A percentile compares a stretch with the other conserved stretches of the same genome.
Evolutionary conservation across 2,329 filamentous ascomycete species (phyloP).

Genomic region (Aspergillus ustus): DNA sequence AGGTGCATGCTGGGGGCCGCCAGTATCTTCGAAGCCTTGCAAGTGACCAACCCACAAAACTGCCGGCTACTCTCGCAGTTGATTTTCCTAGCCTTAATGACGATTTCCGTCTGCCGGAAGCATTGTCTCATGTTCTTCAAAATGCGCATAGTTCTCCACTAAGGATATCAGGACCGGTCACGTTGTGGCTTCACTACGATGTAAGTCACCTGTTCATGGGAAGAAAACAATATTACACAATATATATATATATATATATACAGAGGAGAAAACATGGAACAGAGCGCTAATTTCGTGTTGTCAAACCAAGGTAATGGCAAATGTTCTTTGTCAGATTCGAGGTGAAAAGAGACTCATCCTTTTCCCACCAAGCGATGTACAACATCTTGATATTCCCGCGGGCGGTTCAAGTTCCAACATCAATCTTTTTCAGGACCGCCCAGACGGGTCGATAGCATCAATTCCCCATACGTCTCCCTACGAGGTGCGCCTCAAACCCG

Average conservation of each 20-base stretch:
- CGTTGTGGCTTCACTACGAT: constrained; percentile 91
- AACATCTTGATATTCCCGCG: constrained; percentile 70
- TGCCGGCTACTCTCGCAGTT: constrained; percentile 68
- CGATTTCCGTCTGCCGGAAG: constrained; percentile 72
- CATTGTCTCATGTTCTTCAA: constrained; percentile 63
- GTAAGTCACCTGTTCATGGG: constrained; percentile 43
- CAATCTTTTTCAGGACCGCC: constrained; percentile 64
- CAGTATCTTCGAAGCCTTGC: constrained; percentile 83
- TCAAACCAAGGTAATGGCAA: constrained; percentile 72
- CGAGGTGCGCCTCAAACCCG: constrained; percentile 68
- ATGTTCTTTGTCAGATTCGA: constrained; percentile 78
- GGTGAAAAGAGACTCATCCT: constrained; percentile 75
- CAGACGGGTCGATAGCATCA: constrained; percentile 54
- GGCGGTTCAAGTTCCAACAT: constrained; percentile 80
- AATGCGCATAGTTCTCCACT: constrained; percentile 77
- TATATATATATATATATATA: neutral
- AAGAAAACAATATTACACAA: neutral
- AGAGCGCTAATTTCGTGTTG: neutral
- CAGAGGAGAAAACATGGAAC: neutral
- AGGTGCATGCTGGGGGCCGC: constrained; percentile 62
- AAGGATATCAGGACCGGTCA: constrained; percentile 77
- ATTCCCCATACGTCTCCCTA: constrained; percentile 68
- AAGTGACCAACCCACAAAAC: constrained; percentile 66
- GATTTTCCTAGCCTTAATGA: constrained; percentile 73
- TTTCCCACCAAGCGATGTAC: constrained; percentile 78